Percentiles rank a stretch among this genome's conserved stretches.
Evolutionary conservation across 768 basidiomycete genomes (phyloP).

Genomic region (Atractiella rhizophila): DNA sequence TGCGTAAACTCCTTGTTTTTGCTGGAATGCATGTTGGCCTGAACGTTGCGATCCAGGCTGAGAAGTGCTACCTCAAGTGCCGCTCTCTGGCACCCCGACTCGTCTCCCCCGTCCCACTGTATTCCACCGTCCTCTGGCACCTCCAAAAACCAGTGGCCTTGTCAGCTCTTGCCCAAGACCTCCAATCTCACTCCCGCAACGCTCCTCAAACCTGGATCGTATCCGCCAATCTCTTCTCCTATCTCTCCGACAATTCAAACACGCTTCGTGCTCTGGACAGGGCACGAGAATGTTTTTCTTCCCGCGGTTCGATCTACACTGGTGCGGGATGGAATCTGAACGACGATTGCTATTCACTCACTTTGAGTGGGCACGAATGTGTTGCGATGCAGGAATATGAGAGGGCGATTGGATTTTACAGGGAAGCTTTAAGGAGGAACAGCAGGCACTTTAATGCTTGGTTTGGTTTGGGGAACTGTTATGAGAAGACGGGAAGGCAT

Average conservation of each 20-base stretch:
- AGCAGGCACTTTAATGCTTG: constrained; percentile 91
- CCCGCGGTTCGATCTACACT: constrained; percentile 25
- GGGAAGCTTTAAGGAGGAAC: constrained; percentile 73
- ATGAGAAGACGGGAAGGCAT: constrained; percentile 76
- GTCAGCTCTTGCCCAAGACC: constrained; percentile 75
- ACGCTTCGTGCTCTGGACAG: constrained; percentile 83
- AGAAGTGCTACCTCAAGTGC: constrained; percentile 60
- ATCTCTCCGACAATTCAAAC: constrained; percentile 78
- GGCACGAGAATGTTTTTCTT: constrained; percentile 64
- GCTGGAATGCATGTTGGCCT: not conserved
- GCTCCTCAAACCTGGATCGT: constrained; percentile 85
- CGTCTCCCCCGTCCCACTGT: constrained; percentile 78
- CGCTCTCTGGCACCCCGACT: constrained; percentile 71
- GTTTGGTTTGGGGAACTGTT: constrained; percentile 97
- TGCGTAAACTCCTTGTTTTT: constrained; percentile 27
- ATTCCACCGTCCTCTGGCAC: constrained; percentile 91
- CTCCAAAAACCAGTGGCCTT: constrained; percentile 56
- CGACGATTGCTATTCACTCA: constrained; percentile 46
- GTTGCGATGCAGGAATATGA: constrained; percentile 77
- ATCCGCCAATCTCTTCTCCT: constrained; percentile 78
- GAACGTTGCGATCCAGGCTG: constrained; percentile 33
- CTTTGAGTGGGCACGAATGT: constrained; percentile 85
- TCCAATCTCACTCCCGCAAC: constrained; percentile 57
- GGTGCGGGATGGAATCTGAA: not conserved
- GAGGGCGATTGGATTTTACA: constrained; percentile 70